Conservation (phyloP, 75 land plant genomes). For the Pseudotsuga menziesii region DNA sequence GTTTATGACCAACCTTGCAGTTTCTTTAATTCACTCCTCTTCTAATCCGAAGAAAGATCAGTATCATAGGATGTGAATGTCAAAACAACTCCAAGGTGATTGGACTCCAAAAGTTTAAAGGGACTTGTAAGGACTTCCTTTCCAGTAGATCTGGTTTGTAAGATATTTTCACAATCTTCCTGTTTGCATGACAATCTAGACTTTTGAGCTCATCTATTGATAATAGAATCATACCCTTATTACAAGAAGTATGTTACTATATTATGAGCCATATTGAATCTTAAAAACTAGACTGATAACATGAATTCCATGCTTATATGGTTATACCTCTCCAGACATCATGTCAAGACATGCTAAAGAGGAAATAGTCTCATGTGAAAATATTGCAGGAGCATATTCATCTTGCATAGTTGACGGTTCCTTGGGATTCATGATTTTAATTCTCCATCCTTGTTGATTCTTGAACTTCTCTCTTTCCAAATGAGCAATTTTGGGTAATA, state of each 20-base stretch:
- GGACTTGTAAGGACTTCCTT: constrained; percentile 84
- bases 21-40: constrained; percentile 64
- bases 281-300: not conserved
- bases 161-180: constrained; percentile 86
- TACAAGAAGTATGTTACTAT: not conserved
- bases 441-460: constrained; percentile 65
- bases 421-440: constrained; percentile 59
- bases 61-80: constrained; percentile 82
- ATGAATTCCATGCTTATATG: not conserved
- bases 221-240: not conserved
- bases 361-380: constrained; percentile 71
- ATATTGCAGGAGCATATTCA: constrained; percentile 78
- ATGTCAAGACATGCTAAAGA: constrained; percentile 65
- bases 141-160: constrained; percentile 78
- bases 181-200: constrained; percentile 13
- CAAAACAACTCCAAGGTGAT: constrained; percentile 78
- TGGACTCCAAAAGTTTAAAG: constrained; percentile 69
- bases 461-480: constrained; percentile 66
- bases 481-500: constrained; percentile 66
- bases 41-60: constrained; percentile 65
- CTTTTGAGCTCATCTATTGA: not conserved
- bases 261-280: not conserved
- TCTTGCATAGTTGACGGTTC: constrained; percentile 49
- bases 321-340: constrained; percentile 84
- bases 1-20: constrained; percentile 48